Percentiles rank a stretch among this genome's conserved stretches.
Evolutionary conservation across 1,139 yeast genomes (phyloP).

Genomic region (Candida sp.): DNA sequence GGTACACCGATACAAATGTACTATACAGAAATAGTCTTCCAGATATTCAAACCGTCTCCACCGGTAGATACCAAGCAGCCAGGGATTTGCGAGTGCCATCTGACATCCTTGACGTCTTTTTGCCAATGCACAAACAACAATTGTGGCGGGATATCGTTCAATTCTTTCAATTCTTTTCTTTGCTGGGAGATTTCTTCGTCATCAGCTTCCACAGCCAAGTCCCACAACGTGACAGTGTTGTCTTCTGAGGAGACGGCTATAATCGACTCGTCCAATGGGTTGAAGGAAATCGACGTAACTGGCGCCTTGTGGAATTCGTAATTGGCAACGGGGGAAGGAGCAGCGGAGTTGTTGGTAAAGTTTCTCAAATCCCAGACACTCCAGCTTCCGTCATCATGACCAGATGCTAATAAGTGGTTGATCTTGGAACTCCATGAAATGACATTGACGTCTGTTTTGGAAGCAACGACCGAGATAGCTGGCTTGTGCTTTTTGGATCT

Average conservation of each 20-base stretch:
- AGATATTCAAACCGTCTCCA: conserved; percentile 90
- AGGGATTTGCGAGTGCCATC: conserved; percentile 98
- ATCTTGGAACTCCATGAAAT: conserved; percentile 95
- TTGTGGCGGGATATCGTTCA: conserved; percentile 95
- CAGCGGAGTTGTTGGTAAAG: conserved; percentile 49
- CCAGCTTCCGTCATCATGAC: conserved; percentile 98
- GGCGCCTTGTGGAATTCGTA: conserved; percentile 96
- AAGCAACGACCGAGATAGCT: conserved; percentile 83
- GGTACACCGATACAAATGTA: background rate
- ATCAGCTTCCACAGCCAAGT: conserved; percentile 95
- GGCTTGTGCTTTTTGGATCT: conserved; percentile 93
- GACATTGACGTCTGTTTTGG: conserved; percentile 89
- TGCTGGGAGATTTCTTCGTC: conserved; percentile 92
- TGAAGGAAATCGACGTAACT: conserved; percentile 91
- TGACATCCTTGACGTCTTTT: conserved; percentile 94
- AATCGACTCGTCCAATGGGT: conserved; percentile 94
- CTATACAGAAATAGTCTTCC: conserved; percentile 95
- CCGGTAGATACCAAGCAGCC: conserved; percentile 96
- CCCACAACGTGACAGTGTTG: conserved; percentile 97
- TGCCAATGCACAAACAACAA: conserved; percentile 98
- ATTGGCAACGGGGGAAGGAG: conserved; percentile 83
- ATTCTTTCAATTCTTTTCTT: conserved; percentile 70
- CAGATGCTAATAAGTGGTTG: conserved; percentile 87
- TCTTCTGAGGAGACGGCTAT: conserved; percentile 97
- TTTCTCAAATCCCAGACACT: conserved; percentile 98